Percentiles rank a stretch among this genome's conserved stretches.
phyloP scores from a whole-genome alignment of 495 filamentous ascomycete species.

The Cercophora samala region DNA sequence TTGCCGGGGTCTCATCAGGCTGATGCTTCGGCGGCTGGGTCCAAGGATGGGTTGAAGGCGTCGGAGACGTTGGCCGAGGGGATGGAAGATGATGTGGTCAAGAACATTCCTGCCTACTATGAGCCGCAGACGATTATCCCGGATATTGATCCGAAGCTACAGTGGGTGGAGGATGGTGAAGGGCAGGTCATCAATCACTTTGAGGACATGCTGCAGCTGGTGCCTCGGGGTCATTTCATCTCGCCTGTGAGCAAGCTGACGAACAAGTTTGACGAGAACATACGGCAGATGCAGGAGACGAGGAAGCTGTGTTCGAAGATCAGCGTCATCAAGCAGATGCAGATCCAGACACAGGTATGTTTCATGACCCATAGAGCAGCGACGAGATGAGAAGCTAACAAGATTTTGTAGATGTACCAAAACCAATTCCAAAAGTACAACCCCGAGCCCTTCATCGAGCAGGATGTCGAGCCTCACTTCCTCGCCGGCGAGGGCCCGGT shows the following conservation, averaged over 20 bases:
- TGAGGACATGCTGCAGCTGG: slow-evolving; percentile 73
- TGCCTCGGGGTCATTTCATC: slow-evolving; percentile 70
- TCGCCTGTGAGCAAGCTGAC: slow-evolving; percentile 73
- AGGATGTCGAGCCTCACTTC: slow-evolving; percentile 79
- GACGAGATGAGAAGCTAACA: slow-evolving; percentile 11
- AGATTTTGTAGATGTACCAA: slow-evolving; percentile 77
- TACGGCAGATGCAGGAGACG: slow-evolving; percentile 94
- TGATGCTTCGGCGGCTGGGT: slow-evolving; percentile 43
- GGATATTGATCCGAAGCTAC: slow-evolving; percentile 68
- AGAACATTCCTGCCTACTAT: slow-evolving; percentile 87
- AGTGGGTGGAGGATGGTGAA: slow-evolving; percentile 83
- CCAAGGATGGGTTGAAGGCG: slow-evolving; percentile 42
- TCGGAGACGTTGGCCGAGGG: slow-evolving; percentile 82
- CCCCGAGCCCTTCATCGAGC: slow-evolving; percentile 83
- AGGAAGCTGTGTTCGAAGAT: slow-evolving; percentile 95
- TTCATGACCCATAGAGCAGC: background rate
- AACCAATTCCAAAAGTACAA: slow-evolving; percentile 99
- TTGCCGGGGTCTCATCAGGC: slow-evolving; percentile 33
- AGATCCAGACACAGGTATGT: slow-evolving; percentile 87
- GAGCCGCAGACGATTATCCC: slow-evolving; percentile 82
- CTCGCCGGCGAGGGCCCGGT: slow-evolving; percentile 83
- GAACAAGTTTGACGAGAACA: slow-evolving; percentile 82
- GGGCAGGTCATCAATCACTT: slow-evolving; percentile 81
- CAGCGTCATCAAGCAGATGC: slow-evolving; percentile 98
- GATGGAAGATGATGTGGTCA: slow-evolving; percentile 81